These are phyloP conservation scores for Diutina neorugosa DNA, from an alignment of 1,139 yeast genomes.

Conservation along the genomic window DNA sequence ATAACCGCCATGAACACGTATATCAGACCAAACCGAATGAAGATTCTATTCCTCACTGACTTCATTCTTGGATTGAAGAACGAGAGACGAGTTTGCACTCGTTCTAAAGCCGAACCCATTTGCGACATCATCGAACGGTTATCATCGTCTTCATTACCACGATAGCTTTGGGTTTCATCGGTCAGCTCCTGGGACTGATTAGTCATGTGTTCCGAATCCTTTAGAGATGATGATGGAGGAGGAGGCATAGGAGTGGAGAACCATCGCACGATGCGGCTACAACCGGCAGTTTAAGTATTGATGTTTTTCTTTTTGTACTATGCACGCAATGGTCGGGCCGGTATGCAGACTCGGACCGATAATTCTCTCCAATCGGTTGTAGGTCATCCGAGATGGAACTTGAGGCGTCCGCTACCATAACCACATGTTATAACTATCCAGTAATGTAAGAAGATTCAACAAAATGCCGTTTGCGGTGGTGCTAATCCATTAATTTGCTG, in stretches of 20 bases:
- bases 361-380: too few species aligned
- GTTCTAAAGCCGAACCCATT: neutral
- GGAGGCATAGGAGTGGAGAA: too few species aligned
- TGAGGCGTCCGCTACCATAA: too few species aligned
- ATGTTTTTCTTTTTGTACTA: neutral
- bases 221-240: too few species aligned
- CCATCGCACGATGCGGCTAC: neutral
- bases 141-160: neutral
- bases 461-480: too few species aligned
- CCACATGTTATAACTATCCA: too few species aligned
- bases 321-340: neutral
- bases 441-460: too few species aligned
- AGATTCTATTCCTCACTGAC: neutral
- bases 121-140: neutral
- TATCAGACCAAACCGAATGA: conserved; percentile 5
- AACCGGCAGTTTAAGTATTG: neutral
- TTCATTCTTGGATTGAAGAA: neutral
- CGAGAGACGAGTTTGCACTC: neutral
- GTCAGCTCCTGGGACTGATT: too few species aligned
- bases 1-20: conserved; percentile 6
- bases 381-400: too few species aligned
- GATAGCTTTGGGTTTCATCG: neutral
- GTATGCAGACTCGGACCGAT: neutral
- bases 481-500: too few species aligned
- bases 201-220: too few species aligned